Evolutionary conservation across 768 basidiomycete species (phyloP), one percentile per base, ranked within the genome.

Genomic region (Austroboletus eburneus): DNA sequence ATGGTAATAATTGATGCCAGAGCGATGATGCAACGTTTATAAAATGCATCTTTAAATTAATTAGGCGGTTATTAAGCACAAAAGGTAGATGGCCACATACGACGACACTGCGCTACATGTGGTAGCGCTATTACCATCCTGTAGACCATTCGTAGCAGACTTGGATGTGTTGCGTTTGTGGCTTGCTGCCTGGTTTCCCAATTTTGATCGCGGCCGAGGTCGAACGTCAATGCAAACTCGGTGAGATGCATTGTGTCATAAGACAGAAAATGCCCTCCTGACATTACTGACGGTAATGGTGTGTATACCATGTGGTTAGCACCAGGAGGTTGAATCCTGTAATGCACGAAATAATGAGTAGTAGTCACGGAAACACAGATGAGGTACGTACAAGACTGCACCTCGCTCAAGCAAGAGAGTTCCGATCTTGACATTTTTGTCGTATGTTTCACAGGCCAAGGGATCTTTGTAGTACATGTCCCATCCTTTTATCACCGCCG

Each of bases 221-320:
- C 30, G 14, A 32, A 32, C 12, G 13, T 14, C 14, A 34, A 17
- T 12, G 32, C 14, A 3, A 43, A 25, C n/a, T 48, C 39, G 0
- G 13, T 50, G 2, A 53, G 18, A 13, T 53, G 47, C 40, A 52
- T 41, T 0, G 32, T 45, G 0, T 20, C 22, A 13, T 49, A 52
- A 0, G n/a, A 45, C 0, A 45, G 7, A 3, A 49, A 45, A 8
- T 52, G 47, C 0, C 51, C 43, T 0, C 51, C 47, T 1, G 36
- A 42, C 1, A 22, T 39, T 4, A 32, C 4, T 4, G 30, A 10
- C 4, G 30, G 30, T 0, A 49, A 13, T 0, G 41, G 36, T 0
- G 43, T 42, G 10, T 48, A 49, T 0, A 49, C 47, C 20, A 49
- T 23, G 6, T 49, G 47, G 4, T 45, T 52, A 0, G 1, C 1